These are phyloP conservation scores for Fusarium brachygibbosum DNA, from an alignment of 2,329 filamentous ascomycete genomes.

Conservation along the genomic window DNA sequence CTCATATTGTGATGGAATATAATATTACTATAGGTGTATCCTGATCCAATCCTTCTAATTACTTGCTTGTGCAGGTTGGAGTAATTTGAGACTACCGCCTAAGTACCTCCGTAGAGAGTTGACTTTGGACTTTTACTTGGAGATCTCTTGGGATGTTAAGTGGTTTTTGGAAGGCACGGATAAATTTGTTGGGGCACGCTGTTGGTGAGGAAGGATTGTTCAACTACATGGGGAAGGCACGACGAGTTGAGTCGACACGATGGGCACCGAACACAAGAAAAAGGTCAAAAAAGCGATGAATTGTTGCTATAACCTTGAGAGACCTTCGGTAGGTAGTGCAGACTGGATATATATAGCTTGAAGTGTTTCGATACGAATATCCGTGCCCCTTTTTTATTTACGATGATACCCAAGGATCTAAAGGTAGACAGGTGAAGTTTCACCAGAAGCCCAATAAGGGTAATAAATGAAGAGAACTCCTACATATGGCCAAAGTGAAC, in stretches of 20 bases:
- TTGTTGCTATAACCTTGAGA: not conserved
- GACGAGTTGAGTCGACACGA: too few species aligned
- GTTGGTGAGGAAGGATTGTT: not conserved
- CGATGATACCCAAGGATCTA: not conserved
- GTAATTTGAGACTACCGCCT: not conserved
- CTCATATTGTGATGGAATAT: not conserved
- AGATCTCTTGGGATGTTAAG: not conserved
- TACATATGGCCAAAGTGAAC: not conserved
- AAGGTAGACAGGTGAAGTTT: too few species aligned
- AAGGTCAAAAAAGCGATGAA: not conserved
- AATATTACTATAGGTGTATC: not conserved
- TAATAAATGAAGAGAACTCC: too few species aligned
- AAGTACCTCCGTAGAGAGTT: not conserved
- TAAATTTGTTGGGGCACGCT: not conserved
- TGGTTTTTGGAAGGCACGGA: not conserved
- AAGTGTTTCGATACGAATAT: too few species aligned
- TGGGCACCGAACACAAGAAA: too few species aligned
- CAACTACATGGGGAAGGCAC: not conserved
- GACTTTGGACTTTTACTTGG: too few species aligned
- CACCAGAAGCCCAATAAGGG: too few species aligned
- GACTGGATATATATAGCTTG: too few species aligned
- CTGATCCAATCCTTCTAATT: not conserved
- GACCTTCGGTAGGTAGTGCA: too few species aligned
- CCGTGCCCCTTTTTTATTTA: too few species aligned
- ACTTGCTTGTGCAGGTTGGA: not conserved